Evolutionary conservation across 345 rosid species (phyloP), one percentile per base, ranked within the genome.

Genomic region (Arabis hirsuta): DNA sequence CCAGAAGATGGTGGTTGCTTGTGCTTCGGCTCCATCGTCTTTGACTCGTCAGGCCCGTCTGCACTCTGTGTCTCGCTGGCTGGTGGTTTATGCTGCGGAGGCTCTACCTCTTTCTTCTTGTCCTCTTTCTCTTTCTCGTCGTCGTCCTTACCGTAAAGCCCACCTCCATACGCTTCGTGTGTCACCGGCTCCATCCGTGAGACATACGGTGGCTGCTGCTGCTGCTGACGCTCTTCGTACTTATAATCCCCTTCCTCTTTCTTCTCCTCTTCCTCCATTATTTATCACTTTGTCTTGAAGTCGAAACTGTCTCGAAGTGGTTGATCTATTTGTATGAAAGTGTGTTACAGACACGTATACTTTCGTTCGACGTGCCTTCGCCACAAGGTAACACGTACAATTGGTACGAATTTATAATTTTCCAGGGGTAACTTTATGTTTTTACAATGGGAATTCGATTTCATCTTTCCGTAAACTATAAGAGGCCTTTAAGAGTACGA

Each of bases 51-150:
- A 4, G 83, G 82, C 43, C 93, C 90, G 14, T 89, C 93, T 5
- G 89, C 89, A 50, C 84, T 81, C 75, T 81, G 86, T 24, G 86
- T 81, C 34, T 89, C 90, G 29, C 93, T 84, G 7, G 93, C 96
- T 0, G 84, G 86, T 14, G 72, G 78, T 55, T 68, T 79, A 5
- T 36, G 60, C 20, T 54, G 29, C 0, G 4, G 19, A 11, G 46
- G 46, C 13, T 70, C 77, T 55, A 71, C 67, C 36, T 72, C 50
- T 39, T 36, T 2, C 10, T 38, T 45, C 34, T 44, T 55, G 5
- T 12, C 22, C 46, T 70, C 19, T 19, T 46, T 16, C 6, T 55
- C 36, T 5, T 50, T 45, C 11, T 65, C 80, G 2, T 78, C 80
- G 2, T 78, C 76, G 38, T 86, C 95, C 6, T 39, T 43, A 0